Base-by-base conservation (phyloP, 257 asterid species). In the Nicotiana attenuata region DNA sequence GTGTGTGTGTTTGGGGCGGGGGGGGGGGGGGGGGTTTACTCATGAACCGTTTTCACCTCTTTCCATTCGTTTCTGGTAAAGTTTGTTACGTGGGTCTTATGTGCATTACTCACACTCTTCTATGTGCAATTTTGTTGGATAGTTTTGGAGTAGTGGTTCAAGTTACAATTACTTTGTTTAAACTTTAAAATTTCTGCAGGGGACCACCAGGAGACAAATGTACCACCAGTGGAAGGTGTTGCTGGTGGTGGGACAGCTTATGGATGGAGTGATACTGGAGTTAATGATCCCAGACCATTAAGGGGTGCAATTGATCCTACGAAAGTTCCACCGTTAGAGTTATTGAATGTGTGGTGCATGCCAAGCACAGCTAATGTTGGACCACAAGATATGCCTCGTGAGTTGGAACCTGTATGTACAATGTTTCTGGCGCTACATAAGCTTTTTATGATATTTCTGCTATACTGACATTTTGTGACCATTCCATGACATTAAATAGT, bases 241-340 rank as follows among this genome's bases (percentile, higher is more conserved):
- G 94, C 98, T 24, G 98, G 98, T 66, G 99, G 99, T 75, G 99
- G 98, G 82, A 96, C 98, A 3, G 93, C 98, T 26, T 96, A 96
- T 73, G 99, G 99, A 61, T 94, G 99, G 97, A 78, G 91, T 85
- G 97, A 96, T 67, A 87, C 81, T 81, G 91, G 91, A 28, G 81
- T 86, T 14, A 87, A 76, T 35, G 93, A 91, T 86, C 89, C 95
- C 14, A 87, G 81, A 75, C 81, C 89, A 84, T 82, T 91, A 33
- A 86, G 88, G 88, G 97, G 92, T 57, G 68, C 86, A 19, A 92
- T 96, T 85, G 99, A 96, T 89, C 99, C 99, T 69, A 80, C 80
- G 41, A 92, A 90, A 87, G 89, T 94, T 82, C 92, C 95, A 67
- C 85, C 97, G 53, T 89, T 95, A 17, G 98, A 96, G 14, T 88